These are phyloP conservation scores for Medicago arabica DNA, from an alignment of 306 rosid genomes.

Conservation along the genomic window DNA sequence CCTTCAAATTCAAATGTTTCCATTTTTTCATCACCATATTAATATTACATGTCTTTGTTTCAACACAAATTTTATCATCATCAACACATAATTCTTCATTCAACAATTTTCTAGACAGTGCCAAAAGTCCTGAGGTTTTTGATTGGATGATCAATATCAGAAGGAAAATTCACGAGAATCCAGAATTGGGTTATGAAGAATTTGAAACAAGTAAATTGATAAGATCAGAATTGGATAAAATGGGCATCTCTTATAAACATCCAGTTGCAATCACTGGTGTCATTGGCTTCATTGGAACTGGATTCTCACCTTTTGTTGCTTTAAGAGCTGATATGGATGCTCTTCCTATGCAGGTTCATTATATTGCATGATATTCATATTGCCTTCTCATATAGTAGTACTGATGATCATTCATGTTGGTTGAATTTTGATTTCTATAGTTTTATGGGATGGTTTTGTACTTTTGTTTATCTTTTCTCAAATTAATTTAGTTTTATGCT, in stretches of 20 bases:
- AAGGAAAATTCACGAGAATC: constrained; percentile 84
- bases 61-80: constrained; percentile 27
- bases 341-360: constrained; percentile 72
- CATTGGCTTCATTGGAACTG: constrained; percentile 74
- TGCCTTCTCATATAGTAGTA: neutral
- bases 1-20: constrained; percentile 43
- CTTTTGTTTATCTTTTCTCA: too few relatives aligned
- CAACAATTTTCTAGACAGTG: constrained; percentile 55
- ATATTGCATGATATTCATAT: neutral
- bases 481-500: too few relatives aligned
- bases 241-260: constrained; percentile 66
- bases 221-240: constrained; percentile 67
- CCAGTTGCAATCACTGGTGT: constrained; percentile 82
- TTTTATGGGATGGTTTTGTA: neutral
- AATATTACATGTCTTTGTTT: constrained; percentile 43
- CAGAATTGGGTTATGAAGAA: constrained; percentile 81
- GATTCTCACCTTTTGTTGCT: constrained; percentile 82
- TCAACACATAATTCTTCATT: constrained; percentile 18
- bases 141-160: constrained; percentile 88
- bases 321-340: constrained; percentile 99
- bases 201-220: constrained; percentile 77
- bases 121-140: constrained; percentile 57
- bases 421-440: neutral
- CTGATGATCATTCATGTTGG: neutral
- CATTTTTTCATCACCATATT: constrained; percentile 50